Base-by-base conservation (phyloP, 306 rosid genomes). In the Quercus agrifolia region DNA sequence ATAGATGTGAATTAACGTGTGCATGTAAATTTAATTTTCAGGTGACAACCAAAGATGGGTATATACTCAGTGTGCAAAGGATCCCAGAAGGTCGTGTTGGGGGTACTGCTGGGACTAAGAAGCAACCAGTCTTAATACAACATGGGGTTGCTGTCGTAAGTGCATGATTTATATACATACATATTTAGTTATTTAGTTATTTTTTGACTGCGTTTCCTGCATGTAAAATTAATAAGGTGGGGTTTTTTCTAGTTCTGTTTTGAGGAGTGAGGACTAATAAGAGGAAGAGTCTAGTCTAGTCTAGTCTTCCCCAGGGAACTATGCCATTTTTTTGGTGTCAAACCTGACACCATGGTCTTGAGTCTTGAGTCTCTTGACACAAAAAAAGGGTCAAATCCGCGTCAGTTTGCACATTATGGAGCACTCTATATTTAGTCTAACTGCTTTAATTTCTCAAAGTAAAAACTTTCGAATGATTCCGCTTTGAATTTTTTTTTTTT, bases 1-100 rank as follows among this genome's bases (percentile, higher is more conserved):
- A 38, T 13, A 17, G 70, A 6, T 30, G 17, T 67, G 17, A 33
- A 67, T 44, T 67, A 67, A 67, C 5, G 52, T 19, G 11, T 33
- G 52, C 8, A 14, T 68, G n/a, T 70, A 21, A 18, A 38, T 38
- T 49, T 49, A 12, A 49, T 88, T 75, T 70, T 31, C 70, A 91
- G 98, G 98, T 95, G 77, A 90, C 88, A 17, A 95, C 96, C 0
- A 28, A 83, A 76, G 98, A 95, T 82, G 98, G 99, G 14, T 95
- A 84, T 27, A 87, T 93, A 52, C 80, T 95, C 18, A 90, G 88
- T 66, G 3, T 93, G 70, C 99, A 95, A 82, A 90, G 99, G 64
- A 95, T 95, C 9, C 89, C 89, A 23, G 81, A 84, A 74, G 97
- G 99, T 61, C 83, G 87, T 23, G 69, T 49, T 14, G 74, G 69